These are phyloP conservation scores for Neurospora africana DNA, from an alignment of 495 filamentous ascomycete genomes.

Conservation along the genomic window DNA sequence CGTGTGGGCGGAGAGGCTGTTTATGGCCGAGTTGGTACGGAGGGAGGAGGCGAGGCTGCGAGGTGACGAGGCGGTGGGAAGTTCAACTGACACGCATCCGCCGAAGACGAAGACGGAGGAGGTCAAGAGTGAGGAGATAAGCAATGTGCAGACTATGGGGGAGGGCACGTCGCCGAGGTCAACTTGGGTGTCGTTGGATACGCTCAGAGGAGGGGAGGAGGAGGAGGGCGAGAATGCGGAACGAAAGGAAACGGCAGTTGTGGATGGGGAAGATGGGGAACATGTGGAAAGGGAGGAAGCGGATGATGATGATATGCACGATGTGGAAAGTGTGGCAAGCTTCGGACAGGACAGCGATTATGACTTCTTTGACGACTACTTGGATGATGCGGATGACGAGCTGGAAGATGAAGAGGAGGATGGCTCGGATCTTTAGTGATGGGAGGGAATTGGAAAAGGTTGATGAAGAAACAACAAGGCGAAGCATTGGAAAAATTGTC, in stretches of 20 bases:
- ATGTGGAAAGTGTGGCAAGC: neutral
- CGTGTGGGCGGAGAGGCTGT: constrained; percentile 4
- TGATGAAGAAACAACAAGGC: neutral
- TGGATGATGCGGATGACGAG: constrained; percentile 32
- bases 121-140: neutral
- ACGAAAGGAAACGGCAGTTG: neutral
- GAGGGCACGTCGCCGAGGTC: neutral
- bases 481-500: neutral
- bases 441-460: neutral
- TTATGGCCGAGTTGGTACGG: neutral
- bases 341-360: neutral
- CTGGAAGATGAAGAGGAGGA: constrained; percentile 25
- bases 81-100: neutral
- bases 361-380: neutral
- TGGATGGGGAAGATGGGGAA: neutral
- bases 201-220: neutral
- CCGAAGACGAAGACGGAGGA: neutral
- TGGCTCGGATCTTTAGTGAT: neutral
- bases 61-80: neutral
- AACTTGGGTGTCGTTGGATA: neutral
- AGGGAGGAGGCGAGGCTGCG: neutral
- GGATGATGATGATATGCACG: neutral
- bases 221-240: neutral
- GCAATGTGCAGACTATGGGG: neutral
- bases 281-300: neutral